Evolutionary conservation across 306 rosid genomes (phyloP).

Genomic region (Cicer judaicum): DNA sequence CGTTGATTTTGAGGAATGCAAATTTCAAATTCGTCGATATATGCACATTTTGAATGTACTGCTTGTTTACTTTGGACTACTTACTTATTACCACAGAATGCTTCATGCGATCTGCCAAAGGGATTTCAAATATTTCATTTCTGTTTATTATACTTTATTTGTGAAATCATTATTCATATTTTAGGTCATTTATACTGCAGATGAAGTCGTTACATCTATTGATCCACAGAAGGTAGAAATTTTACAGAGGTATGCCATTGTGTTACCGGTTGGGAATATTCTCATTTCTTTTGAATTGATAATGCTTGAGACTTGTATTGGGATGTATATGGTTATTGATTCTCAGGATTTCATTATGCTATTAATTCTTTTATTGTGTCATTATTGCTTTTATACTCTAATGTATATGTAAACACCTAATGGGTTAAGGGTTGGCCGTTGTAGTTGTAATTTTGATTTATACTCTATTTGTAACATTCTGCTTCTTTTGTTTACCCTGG

Average conservation of each 20-base stretch:
- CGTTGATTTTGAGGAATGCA: slow-evolving; percentile 34
- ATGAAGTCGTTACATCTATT: slow-evolving; percentile 80
- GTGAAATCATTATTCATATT: slow-evolving; percentile 20
- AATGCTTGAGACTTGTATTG: slow-evolving; percentile 22
- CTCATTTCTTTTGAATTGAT: slow-evolving; percentile 28
- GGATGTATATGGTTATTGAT: slow-evolving; percentile 34
- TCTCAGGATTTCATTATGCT: slow-evolving; percentile 32
- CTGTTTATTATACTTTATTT: slow-evolving; percentile 34
- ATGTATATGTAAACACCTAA: not conserved
- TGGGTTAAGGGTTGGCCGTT: slow-evolving; percentile 23
- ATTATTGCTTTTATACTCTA: slow-evolving; percentile 11
- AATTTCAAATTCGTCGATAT: slow-evolving; percentile 21
- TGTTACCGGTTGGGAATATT: slow-evolving; percentile 16
- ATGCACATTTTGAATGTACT: slow-evolving; percentile 34
- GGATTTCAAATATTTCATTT: slow-evolving; percentile 39
- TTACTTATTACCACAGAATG: slow-evolving; percentile 31
- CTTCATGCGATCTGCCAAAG: slow-evolving; percentile 17
- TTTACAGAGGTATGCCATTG: slow-evolving; percentile 70
- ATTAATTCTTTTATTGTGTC: slow-evolving; percentile 13
- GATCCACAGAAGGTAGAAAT: slow-evolving; percentile 92
- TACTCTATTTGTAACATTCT: slow-evolving; percentile 24
- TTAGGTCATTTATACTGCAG: slow-evolving; percentile 56
- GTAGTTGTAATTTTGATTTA: slow-evolving; percentile 15
- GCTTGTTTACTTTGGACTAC: slow-evolving; percentile 37
- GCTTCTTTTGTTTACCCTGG: slow-evolving; percentile 13